Evolutionary conservation across 2,329 filamentous ascomycete genomes (phyloP).

Genomic region (Colletotrichum lentis): DNA sequence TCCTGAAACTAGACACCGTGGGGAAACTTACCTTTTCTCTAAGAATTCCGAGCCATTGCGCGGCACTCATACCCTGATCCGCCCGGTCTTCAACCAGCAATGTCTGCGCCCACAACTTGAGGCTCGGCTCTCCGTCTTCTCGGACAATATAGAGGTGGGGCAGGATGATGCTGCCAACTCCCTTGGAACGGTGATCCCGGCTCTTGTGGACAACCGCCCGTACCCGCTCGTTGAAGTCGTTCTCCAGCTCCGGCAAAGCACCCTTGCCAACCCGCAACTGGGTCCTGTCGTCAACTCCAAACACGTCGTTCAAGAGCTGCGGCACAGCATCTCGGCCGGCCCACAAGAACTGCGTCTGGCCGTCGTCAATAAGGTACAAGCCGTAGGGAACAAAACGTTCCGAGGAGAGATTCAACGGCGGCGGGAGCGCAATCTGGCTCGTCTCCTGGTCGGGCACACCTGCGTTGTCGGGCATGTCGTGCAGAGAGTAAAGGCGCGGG

Average conservation of each 20-base stretch:
- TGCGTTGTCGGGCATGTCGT: conserved; percentile 96
- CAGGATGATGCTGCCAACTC: conserved; percentile 90
- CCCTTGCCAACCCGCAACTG: conserved; percentile 92
- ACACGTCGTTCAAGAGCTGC: conserved; percentile 87
- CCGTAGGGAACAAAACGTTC: conserved; percentile 89
- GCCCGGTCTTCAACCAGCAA: conserved; percentile 93
- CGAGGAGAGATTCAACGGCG: conserved; percentile 84
- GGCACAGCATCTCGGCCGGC: conserved; percentile 91
- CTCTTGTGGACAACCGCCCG: conserved; percentile 92
- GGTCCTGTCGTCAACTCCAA: conserved; percentile 83
- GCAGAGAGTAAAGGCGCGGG: conserved; percentile 82
- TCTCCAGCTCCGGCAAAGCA: conserved; percentile 84
- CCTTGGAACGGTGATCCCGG: conserved; percentile 82
- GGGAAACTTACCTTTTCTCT: conserved; percentile 82
- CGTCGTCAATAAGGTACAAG: conserved; percentile 95
- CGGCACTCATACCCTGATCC: conserved; percentile 90
- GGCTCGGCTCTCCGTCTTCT: conserved; percentile 93
- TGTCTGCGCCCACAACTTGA: conserved; percentile 97
- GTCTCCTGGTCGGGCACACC: conserved; percentile 86
- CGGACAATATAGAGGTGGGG: conserved; percentile 93
- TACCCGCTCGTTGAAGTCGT: conserved; percentile 95
- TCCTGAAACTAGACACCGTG: background rate
- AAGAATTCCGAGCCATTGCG: conserved; percentile 90
- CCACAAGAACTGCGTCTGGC: conserved; percentile 98
- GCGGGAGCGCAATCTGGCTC: conserved; percentile 88